Base-by-base conservation (phyloP, 2,329 filamentous ascomycete species). In the Arthrobotrys musiformis region DNA sequence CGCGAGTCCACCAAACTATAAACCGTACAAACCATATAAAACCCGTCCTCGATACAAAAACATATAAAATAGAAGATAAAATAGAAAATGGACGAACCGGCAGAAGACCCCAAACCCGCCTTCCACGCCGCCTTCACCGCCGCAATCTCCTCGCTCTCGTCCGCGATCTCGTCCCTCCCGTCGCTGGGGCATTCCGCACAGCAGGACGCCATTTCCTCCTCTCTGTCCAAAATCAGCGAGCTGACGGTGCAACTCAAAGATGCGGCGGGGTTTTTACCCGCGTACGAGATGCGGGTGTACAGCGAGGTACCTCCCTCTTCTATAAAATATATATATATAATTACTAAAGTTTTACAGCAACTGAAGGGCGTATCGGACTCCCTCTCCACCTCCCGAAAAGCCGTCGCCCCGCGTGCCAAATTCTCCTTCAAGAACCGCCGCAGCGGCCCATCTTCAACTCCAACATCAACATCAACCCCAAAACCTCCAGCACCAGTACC, bases 221-320 rank as follows among this genome's bases (percentile, higher is more conserved):
- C 93, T 79, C 87, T 97, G 13, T 90, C 91, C 15, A 89, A 89
- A 78, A 95, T 98, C 81, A 90, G 92, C 30, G 89, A 89, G 70
- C 87, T 98, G 15, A 93, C 93, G 0, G 91, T 91, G 79, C 91
- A 95, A 81, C 92, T 97, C 42, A 91, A 92, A 79, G 93, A 97
- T 84, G 92, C 92, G 0, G 89, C 91, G 1, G 90, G 90, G 69
- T 93, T 91, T 80, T 89, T 97, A 15, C 93, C 95, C 1, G 90
- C 93, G 6, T 96, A 97, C 82, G 95, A 98, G 81, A 93, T 95
- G 83, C 89, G 92, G 80, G 91, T 91, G 24, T 98, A 97, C 82
- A 89, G 90, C 48, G 90, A 94, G 85, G 92, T 93, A 19, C 9
- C 81, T 74, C n/a, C 11, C 22, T 17, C 19, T 33, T 56, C 50